Percentiles rank a stretch among this genome's conserved stretches.
Evolutionary conservation across 768 basidiomycete genomes (phyloP).

Genomic region (Mycena vitilis): DNA sequence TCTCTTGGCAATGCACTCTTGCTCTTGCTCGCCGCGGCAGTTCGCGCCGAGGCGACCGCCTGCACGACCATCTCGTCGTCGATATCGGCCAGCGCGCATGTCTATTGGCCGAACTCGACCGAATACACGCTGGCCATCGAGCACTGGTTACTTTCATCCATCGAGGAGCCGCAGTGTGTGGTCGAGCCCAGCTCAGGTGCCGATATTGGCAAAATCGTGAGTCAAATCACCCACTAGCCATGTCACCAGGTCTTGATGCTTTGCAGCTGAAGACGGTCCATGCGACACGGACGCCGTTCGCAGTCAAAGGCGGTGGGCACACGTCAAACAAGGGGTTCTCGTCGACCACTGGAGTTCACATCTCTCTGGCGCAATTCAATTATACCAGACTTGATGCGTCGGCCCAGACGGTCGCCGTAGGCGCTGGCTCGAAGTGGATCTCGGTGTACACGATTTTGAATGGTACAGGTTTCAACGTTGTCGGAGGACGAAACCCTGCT

Average conservation of each 20-base stretch:
- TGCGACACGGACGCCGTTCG: conserved; percentile 28
- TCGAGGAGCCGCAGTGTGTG: conserved; percentile 21
- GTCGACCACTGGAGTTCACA: conserved; percentile 39
- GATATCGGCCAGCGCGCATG: conserved; percentile 17
- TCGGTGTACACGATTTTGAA: conserved; percentile 20
- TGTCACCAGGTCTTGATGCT: too few species aligned
- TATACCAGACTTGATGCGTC: conserved; percentile 12
- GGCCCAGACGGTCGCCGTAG: conserved; percentile 16
- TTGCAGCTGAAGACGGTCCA: conserved; percentile 22
- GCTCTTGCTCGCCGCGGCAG: conserved; percentile 12
- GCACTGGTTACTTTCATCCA: conserved; percentile 29
- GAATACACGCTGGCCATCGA: conserved; percentile 28
- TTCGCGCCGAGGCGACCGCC: conserved; percentile 3
- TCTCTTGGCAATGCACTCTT: background rate
- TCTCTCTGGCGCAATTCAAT: conserved; percentile 28
- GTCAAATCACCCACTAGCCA: background rate
- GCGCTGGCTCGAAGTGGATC: conserved; percentile 28
- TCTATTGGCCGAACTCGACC: conserved; percentile 29
- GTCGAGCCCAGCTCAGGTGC: conserved; percentile 17
- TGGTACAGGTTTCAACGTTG: conserved; percentile 30
- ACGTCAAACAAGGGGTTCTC: conserved; percentile 30
- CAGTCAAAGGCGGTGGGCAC: conserved; percentile 32
- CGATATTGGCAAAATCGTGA: conserved; percentile 20
- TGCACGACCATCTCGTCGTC: conserved; percentile 22
- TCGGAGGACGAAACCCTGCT: conserved; percentile 26